phyloP scores from a whole-genome alignment of 306 rosid species.

The Adenanthera pavonina region DNA sequence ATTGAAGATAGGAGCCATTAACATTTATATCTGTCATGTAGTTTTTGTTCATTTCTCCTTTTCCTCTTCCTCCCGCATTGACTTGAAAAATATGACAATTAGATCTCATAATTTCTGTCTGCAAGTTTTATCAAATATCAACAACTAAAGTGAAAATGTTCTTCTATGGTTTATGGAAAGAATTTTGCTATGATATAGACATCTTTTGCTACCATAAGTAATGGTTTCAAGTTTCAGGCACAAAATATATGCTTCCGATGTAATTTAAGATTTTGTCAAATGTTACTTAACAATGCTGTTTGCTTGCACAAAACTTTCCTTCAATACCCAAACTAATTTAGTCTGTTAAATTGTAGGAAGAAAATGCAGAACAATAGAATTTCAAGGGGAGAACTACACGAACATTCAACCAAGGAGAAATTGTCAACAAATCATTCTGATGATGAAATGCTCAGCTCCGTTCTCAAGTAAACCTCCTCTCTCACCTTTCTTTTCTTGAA shows the following conservation, averaged over 20 bases:
- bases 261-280: slow-evolving; percentile 23
- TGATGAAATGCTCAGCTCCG: slow-evolving; percentile 60
- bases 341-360: slow-evolving; percentile 45
- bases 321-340: slow-evolving; percentile 18
- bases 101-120: not conserved
- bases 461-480: slow-evolving; percentile 56
- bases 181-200: not conserved
- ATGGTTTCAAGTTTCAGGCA: slow-evolving; percentile 12
- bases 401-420: slow-evolving; percentile 35
- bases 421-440: slow-evolving; percentile 50
- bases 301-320: not conserved
- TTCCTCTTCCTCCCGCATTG: not conserved
- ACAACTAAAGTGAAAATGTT: not conserved
- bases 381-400: slow-evolving; percentile 40
- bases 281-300: slow-evolving; percentile 27
- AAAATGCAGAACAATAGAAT: slow-evolving; percentile 37
- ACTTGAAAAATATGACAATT: not conserved
- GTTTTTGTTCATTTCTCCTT: not conserved
- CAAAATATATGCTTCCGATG: slow-evolving; percentile 18
- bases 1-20: slow-evolving; percentile 20
- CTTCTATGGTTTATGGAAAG: not conserved
- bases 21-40: slow-evolving; percentile 2
- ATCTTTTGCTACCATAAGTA: not conserved
- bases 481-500: slow-evolving; percentile 15
- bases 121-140: not conserved